Base-by-base conservation (phyloP, 208 protist genomes). In the Crithidia bombi region DNA sequence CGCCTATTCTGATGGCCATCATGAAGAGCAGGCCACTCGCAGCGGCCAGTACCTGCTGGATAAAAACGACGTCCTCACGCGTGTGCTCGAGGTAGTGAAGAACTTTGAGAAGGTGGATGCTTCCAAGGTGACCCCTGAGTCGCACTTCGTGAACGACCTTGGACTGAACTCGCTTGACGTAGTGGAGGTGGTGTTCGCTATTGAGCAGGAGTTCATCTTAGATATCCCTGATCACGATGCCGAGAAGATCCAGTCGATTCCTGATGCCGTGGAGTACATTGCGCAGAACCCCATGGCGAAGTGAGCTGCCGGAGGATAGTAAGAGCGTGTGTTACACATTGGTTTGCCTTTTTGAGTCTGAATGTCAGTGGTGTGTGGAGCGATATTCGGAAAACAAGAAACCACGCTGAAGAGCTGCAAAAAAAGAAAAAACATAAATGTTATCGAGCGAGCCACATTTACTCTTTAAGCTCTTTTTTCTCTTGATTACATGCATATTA, bases 141-240 rank as follows among this genome's bases (percentile, higher is more conserved):
- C 94, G 17, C 94, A 98, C 69, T 99, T 99, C 67, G 83, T 97
- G 28, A 98, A 98, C 71, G 97, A 99, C 73, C 82, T 99, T 32
- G 96, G 94, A 47, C 86, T 99, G 26, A 98, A 98, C 73, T 98
- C 93, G 23, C 78, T 99, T 35, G 97, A 99, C 58, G 86, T 96
- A 80, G 95, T 98, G 30, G 97, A 99, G 75, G 90, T 99, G 19
- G 92, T 98, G 6, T 96, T 98, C 47, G 93, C 92, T 21, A 87
- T 98, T 59, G 96, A 98, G 67, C 94, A 98, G 56, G 96, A 98
- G 80, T 98, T 98, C 73, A 88, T 92, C 67, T 81, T 98, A 87
- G 96, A 98, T 79, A 98, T 98, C 65, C 95, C 96, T 65, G 97
- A 98, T 78, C 92, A 96, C 66, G 96, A 98, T 73, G 96, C 96